A percentile compares a stretch with the other conserved stretches of the same genome.
Conservation (phyloP, 352 stramenopile species). For the Phytopythium chamaehyphon region DNA sequence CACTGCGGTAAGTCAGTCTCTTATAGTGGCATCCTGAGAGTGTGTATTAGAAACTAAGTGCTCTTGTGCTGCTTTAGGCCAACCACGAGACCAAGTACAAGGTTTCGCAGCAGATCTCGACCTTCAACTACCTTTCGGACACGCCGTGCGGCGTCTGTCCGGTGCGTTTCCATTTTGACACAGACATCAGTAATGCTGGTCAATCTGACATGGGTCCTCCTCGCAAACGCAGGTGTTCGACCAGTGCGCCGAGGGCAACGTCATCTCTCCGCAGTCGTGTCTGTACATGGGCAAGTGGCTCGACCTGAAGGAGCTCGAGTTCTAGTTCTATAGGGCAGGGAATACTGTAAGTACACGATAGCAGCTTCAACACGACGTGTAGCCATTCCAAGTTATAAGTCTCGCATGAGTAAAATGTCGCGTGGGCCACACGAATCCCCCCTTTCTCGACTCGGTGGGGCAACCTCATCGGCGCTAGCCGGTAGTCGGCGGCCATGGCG, state of each 20-base stretch:
- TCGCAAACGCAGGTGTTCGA: constrained; percentile 86
- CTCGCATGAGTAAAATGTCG: too few relatives aligned
- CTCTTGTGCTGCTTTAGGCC: constrained; percentile 19
- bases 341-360: too few relatives aligned
- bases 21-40: neutral
- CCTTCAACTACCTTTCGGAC: constrained; percentile 87
- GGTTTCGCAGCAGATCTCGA: constrained; percentile 81
- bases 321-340: constrained; percentile 45
- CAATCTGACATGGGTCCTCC: too few relatives aligned
- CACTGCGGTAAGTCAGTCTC: constrained; percentile 45
- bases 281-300: constrained; percentile 91
- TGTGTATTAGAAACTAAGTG: neutral
- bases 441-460: too few relatives aligned
- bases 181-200: constrained; percentile 10
- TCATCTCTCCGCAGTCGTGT: constrained; percentile 90
- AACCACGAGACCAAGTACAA: constrained; percentile 87
- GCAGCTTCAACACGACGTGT: too few relatives aligned
- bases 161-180: constrained; percentile 26
- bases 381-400: too few relatives aligned
- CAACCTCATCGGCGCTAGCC: too few relatives aligned
- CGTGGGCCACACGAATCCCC: too few relatives aligned
- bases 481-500: constrained; percentile 22
- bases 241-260: constrained; percentile 88
- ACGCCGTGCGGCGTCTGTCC: constrained; percentile 88
- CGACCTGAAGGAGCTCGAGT: constrained; percentile 84